Base-by-base conservation (phyloP, 2,329 filamentous ascomycete species). In the Penicillium janthinellum region DNA sequence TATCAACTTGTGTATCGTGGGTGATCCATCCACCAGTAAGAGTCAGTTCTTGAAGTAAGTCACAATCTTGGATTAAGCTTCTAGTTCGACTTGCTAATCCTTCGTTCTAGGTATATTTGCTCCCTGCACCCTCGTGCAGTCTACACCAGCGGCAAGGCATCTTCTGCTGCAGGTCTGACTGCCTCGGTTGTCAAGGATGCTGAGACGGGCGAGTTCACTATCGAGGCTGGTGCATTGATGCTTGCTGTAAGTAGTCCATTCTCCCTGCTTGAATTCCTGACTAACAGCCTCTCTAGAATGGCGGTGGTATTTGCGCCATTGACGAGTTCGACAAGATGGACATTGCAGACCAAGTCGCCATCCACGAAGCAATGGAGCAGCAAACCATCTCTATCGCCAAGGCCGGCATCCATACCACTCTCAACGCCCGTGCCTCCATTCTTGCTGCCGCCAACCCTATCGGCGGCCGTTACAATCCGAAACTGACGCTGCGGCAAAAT, bases 241-340 rank as follows among this genome's bases (percentile, higher is more conserved):
- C 82, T 99, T 62, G 95, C 95, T 22, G 89, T 77, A 70, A 58
- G 75, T 70, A 35, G 5, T 14, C n/a, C 1, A 6, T 14, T 20
- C 6, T 47, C 10, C 17, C 22, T 12, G 1, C 28, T 14, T 11
- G 20, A 22, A n/a, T 25, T 2, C 15, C 5, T 45, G 12, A 12
- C 52, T 54, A n/a, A 54, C 34, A 37, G n/a, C 39, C 4, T 54
- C 12, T 42, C 1, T 53, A 78, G 75, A 78, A 78, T 42, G 86
- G 98, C 71, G 97, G 96, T 67, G 95, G 95, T 56, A 96, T 98
- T 70, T 99, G 95, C 77, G 93, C 92, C 60, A 99, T 99, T 74
- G 95, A 99, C 73, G 95, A 99, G 75, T 99, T 99, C 70, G 95
- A 99, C 86, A 99, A 99, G 82, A 99, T 99, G 95, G 95, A 99